Evolutionary conservation across 176 grass and related monocot genomes (phyloP), one percentile per base, ranked within the genome.

Genomic region (Triticum timopheevii): DNA sequence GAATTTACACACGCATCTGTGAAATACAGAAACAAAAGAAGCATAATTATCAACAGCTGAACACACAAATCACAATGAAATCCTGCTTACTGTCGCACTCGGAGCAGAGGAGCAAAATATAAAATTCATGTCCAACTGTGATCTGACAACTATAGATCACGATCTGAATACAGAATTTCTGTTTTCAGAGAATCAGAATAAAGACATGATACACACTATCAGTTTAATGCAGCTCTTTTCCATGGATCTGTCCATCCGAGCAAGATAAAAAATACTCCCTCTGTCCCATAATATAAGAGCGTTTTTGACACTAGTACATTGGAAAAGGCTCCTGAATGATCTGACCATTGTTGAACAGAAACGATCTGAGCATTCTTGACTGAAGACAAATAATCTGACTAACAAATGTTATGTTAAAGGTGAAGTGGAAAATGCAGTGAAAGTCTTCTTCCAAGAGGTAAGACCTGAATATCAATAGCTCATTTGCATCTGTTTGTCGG

Each of bases 401-500:
- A 63, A 52, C 13, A 27, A 36, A 52, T 52, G 22, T 23, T 22
- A 11, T 45, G 19, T n/a, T 38, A 10, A 84, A 45, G 12, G 40
- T 47, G 13, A 30, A 6, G 9, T 3, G 38, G 23, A 80, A 22
- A 50, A 35, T 34, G 30, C 61, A 13, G 23, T 31, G 13, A 4
- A 34, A 74, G 7, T 12, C 28, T 87, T 47, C 40, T 74, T 74
- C 23, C 69, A 44, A 42, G 58, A 80, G 61, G 61, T 47, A 80
- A 47, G 40, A 20, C 74, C 15, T 35, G 75, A 71, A 22, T 63
- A 16, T 63, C 45, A 25, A 84, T 49, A 33, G 56, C 49, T 42
- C n/a, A 1, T 65, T 35, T 39, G 40, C 4, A 17, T 49, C 35
- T 15, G 7, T 44, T 4, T 13, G 42, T 45, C 42, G 42, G 78